A percentile compares a stretch with the other conserved stretches of the same genome.
Evolutionary conservation across 805 yeast genomes (phyloP).

Genomic region (Yarrowia porcina): DNA sequence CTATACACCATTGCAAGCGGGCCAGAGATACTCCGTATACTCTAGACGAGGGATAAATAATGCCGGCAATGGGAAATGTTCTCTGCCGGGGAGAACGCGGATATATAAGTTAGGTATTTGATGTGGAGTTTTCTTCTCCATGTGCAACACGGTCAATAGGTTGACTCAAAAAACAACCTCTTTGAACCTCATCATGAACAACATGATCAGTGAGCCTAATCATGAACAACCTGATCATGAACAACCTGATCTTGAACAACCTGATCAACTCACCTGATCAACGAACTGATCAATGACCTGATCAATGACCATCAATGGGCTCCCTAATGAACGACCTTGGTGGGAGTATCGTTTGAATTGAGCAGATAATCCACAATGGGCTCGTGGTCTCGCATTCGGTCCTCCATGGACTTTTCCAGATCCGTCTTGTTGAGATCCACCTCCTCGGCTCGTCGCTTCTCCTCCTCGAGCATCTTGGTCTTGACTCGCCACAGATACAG

Average conservation of each 20-base stretch:
- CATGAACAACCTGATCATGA: no score
- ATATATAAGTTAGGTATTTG: slow-evolving; percentile 12
- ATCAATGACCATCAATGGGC: no score
- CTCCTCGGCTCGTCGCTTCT: slow-evolving; percentile 17
- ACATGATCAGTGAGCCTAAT: no score
- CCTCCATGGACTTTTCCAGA: slow-evolving; percentile 10
- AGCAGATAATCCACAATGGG: slow-evolving; percentile 19
- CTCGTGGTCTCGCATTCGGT: slow-evolving; percentile 21
- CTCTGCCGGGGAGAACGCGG: background rate
- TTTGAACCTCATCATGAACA: no score
- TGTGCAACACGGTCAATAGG: no score
- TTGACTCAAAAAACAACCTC: no score
- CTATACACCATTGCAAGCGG: slow-evolving; percentile 19
- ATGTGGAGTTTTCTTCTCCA: background rate
- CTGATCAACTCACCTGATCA: no score
- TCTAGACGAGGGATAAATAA: background rate
- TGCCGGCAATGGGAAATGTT: background rate
- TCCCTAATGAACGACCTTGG: background rate
- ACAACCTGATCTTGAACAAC: no score
- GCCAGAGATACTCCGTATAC: background rate
- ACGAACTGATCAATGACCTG: no score
- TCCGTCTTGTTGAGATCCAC: background rate
- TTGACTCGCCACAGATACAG: slow-evolving; percentile 51
- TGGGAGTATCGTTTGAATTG: slow-evolving; percentile 1
- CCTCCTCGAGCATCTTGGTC: slow-evolving; percentile 71